Evolutionary conservation across 2,329 filamentous ascomycete species (phyloP), one percentile per base, ranked within the genome.

Genomic region (Lasiodiplodia gonubiensis): DNA sequence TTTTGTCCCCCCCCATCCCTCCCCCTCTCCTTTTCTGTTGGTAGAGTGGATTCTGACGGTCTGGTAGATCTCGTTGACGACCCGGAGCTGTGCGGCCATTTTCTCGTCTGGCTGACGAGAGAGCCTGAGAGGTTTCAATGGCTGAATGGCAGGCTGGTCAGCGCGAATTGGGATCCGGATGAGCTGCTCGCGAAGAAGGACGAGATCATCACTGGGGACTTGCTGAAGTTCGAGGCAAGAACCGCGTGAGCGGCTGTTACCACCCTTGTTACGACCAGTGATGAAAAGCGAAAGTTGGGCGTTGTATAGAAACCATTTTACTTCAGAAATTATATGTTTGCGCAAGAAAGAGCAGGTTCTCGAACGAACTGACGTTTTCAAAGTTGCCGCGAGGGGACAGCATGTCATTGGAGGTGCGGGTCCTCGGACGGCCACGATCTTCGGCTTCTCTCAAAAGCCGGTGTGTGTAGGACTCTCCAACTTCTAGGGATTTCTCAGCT

Each of bases 1-100:
- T 54, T n/a, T 16, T 46, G 11, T 7, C 8, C 16, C n/a, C n/a
- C 25, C 14, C 16, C 6, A 21, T 52, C 21, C n/a, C n/a, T 53
- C 3, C n/a, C n/a, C 2, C 14, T 33, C 5, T 33, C 25, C 10
- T 18, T 25, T n/a, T 30, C 4, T 54, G 27, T 35, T 4, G 51
- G 14, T 18, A 14, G 6, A 6, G 8, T 7, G 55, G 55, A 23
- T 59, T 6, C 39, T 85, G 35, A 71, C 81, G 16, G 76, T 83
- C 12, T 77, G 87, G 53, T 8, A 52, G 63, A 60, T 52, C 64
- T 67, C 4, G 60, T 59, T 14, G 66, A 67, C 6, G 49, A 52
- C 12, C 46, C 57, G 48, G 66, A 67, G 25, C 35, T 67, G 55
- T 67, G 66, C 35, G 66, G 66, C 16, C 46, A 60, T 11, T 67